These are phyloP conservation scores for Rhizopus sp. DNA, from an alignment of 371 early-diverging fungal species.

Conservation along the genomic window DNA sequence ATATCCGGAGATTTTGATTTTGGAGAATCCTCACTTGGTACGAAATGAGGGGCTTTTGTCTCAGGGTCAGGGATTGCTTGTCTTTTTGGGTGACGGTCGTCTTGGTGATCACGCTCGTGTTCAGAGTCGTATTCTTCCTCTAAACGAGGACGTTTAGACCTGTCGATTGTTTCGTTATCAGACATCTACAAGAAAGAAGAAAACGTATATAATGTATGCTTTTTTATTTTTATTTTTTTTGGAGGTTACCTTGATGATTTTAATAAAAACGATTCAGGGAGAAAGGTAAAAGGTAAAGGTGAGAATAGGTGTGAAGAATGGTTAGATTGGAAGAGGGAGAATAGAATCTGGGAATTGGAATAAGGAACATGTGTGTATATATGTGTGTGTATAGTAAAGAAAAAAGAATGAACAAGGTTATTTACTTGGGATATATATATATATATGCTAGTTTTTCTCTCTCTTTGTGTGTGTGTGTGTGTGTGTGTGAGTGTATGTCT, in stretches of 20 bases:
- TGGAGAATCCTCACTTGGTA: conserved; percentile 26
- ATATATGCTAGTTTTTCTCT: background rate
- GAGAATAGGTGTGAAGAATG: background rate
- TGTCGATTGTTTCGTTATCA: conserved; percentile 37
- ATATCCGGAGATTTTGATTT: conserved; percentile 14
- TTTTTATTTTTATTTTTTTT: background rate
- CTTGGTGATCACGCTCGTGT: conserved; percentile 36
- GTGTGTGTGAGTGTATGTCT: too few relatives aligned
- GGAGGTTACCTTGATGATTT: background rate
- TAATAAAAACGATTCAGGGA: background rate
- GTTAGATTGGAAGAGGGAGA: background rate
- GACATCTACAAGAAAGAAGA: conserved; percentile 19
- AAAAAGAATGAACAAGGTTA: background rate
- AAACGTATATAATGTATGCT: background rate
- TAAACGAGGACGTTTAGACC: conserved; percentile 49
- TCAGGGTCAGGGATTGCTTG: conserved; percentile 53
- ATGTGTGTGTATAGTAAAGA: background rate
- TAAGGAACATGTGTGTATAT: background rate
- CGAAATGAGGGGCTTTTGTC: conserved; percentile 53
- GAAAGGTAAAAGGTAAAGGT: background rate
- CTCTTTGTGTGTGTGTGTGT: background rate
- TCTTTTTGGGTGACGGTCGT: conserved; percentile 49
- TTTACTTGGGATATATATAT: conserved; percentile 6
- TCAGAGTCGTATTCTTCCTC: conserved; percentile 45
- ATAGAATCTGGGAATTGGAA: background rate